A percentile compares a stretch with the other conserved stretches of the same genome.
phyloP scores from a whole-genome alignment of 257 asterid genomes.

The Nicotiana obtusifolia region DNA sequence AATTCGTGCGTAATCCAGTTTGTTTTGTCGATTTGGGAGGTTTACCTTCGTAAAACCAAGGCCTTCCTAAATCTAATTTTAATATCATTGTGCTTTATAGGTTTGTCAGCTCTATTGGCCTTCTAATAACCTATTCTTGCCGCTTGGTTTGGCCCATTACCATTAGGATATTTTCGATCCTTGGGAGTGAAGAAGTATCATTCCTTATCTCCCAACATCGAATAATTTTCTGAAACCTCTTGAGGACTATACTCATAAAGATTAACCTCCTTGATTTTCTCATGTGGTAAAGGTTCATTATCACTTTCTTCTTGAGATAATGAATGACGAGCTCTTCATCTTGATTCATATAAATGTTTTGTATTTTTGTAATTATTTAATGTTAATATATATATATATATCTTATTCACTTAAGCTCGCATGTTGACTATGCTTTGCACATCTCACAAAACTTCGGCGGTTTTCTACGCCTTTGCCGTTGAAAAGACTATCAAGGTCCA shows the following conservation, averaged over 20 bases:
- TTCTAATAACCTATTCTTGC: constrained; percentile 16
- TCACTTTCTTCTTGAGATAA: background rate
- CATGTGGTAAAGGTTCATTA: background rate
- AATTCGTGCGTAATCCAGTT: constrained; percentile 29
- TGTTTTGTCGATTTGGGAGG: constrained; percentile 12
- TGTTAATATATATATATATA: too few species aligned
- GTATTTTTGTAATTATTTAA: too few species aligned
- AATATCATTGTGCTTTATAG: background rate
- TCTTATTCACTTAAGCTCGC: too few species aligned
- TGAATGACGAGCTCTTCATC: too few species aligned
- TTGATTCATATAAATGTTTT: too few species aligned
- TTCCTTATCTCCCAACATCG: background rate
- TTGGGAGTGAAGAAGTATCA: constrained; percentile 24
- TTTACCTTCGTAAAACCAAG: constrained; percentile 18
- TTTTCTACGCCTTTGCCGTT: too few species aligned
- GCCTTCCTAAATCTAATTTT: constrained; percentile 15
- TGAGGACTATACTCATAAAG: background rate
- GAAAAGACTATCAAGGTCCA: too few species aligned
- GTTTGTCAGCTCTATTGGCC: constrained; percentile 17
- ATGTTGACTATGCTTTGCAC: too few species aligned
- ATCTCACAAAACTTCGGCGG: too few species aligned
- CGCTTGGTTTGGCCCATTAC: constrained; percentile 12
- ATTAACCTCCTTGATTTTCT: constrained; percentile 1
- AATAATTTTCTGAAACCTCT: constrained; percentile 1
- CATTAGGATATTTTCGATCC: constrained; percentile 12